phyloP scores from a whole-genome alignment of 371 early-diverging fungal species.

The Fennellomyces sp. region DNA sequence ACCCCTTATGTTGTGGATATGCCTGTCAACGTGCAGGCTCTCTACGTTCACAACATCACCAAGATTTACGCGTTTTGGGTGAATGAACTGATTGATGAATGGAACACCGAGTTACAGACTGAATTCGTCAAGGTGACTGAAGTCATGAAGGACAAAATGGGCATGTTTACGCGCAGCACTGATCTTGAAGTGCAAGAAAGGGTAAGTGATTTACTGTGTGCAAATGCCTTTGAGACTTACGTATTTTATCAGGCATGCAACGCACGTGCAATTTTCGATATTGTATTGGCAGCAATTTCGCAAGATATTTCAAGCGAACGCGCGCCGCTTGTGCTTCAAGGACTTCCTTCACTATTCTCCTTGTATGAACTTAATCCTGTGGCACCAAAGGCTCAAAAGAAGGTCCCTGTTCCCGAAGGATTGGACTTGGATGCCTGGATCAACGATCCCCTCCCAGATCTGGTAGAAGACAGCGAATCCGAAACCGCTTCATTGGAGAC shows the following conservation, averaged over 20 bases:
- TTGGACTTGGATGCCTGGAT: constrained; percentile 87
- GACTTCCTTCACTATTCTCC: constrained; percentile 70
- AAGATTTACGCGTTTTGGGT: constrained; percentile 78
- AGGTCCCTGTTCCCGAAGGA: constrained; percentile 89
- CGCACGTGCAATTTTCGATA: constrained; percentile 57
- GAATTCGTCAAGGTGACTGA: constrained; percentile 56
- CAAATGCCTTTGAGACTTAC: neutral
- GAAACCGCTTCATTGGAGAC: constrained; percentile 35
- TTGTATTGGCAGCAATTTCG: constrained; percentile 43
- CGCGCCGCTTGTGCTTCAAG: constrained; percentile 41
- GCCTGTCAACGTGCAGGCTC: constrained; percentile 66
- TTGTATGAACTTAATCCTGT: constrained; percentile 91
- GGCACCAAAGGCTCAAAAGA: constrained; percentile 88
- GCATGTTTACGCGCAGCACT: constrained; percentile 51
- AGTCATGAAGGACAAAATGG: constrained; percentile 55
- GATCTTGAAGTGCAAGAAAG: constrained; percentile 89
- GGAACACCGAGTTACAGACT: constrained; percentile 53
- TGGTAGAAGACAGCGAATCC: constrained; percentile 43
- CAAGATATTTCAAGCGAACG: constrained; percentile 11
- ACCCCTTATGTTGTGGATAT: constrained; percentile 57
- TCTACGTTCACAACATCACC: constrained; percentile 75
- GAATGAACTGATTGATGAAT: constrained; percentile 56
- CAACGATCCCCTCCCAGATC: constrained; percentile 69
- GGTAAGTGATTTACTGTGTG: constrained; percentile 45
- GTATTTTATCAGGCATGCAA: constrained; percentile 52